phyloP scores from a whole-genome alignment of 1,284 basidiomycete genomes.

The Cutaneotrichosporon sp. region DNA sequence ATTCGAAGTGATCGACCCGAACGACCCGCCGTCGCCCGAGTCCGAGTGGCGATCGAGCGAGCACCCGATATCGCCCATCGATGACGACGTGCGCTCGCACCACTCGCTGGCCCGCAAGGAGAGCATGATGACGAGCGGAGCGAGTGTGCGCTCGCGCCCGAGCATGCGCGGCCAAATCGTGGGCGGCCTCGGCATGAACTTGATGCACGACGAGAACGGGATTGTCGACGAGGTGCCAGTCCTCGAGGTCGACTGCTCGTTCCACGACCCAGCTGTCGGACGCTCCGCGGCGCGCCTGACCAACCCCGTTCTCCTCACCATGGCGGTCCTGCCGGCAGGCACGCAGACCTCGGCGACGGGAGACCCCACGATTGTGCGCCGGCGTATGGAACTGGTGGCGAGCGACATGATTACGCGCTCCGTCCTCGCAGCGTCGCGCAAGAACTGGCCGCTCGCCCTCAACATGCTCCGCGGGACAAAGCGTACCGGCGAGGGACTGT shows the following conservation, averaged over 20 bases:
- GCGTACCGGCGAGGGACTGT: conserved; percentile 77
- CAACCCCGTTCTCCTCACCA: conserved; percentile 81
- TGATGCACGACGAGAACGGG: conserved; percentile 54
- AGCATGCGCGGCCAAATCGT: background rate
- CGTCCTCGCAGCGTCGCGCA: conserved; percentile 79
- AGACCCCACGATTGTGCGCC: conserved; percentile 81
- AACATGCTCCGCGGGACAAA: conserved; percentile 85
- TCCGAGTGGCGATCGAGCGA: background rate
- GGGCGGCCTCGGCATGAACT: conserved; percentile 5
- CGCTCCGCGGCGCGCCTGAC: conserved; percentile 80
- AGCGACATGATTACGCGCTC: conserved; percentile 93
- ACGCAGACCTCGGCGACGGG: conserved; percentile 60
- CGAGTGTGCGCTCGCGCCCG: conserved; percentile 7
- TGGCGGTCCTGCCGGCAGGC: conserved; percentile 72
- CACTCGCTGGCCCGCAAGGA: conserved; percentile 8
- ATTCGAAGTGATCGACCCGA: conserved; percentile 68
- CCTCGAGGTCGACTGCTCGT: conserved; percentile 85
- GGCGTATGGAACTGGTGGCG: conserved; percentile 87
- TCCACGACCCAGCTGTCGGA: conserved; percentile 78
- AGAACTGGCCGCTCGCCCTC: conserved; percentile 80
- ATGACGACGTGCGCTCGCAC: conserved; percentile 7
- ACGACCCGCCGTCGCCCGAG: background rate
- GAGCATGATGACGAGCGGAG: background rate
- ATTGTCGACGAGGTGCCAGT: conserved; percentile 93
- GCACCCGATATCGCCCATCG: background rate